A percentile compares a stretch with the other conserved stretches of the same genome.
Evolutionary conservation across 768 basidiomycete species (phyloP).

Genomic region (Auricularia sp.): DNA sequence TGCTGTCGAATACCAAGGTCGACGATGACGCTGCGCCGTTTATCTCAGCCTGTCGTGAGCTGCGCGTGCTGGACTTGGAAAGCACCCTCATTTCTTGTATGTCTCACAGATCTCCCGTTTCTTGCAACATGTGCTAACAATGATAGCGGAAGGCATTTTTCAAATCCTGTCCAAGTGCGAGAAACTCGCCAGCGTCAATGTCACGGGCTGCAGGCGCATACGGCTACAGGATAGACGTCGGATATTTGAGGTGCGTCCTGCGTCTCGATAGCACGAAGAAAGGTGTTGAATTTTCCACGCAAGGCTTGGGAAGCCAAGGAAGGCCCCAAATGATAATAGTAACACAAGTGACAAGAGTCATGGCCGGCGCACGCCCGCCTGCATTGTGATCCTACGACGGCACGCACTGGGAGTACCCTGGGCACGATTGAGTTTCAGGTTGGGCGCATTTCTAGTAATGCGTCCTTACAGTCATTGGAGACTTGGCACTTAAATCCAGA

Average conservation of each 20-base stretch:
- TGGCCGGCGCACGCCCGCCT: no score
- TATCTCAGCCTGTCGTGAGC: constrained; percentile 39
- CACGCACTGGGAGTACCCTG: constrained; percentile 39
- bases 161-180: constrained; percentile 47
- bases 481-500: constrained; percentile 24
- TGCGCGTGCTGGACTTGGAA: constrained; percentile 41
- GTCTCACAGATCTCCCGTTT: constrained; percentile 10
- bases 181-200: constrained; percentile 41
- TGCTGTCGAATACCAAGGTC: constrained; percentile 50
- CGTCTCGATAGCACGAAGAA: no score
- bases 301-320: no score
- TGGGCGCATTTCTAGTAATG: neutral
- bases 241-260: constrained; percentile 48
- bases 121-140: neutral
- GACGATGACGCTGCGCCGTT: constrained; percentile 46
- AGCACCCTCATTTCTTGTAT: constrained; percentile 52
- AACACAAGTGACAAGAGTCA: no score
- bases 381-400: constrained; percentile 11
- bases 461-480: constrained; percentile 31
- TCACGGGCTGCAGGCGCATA: constrained; percentile 60
- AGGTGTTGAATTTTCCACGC: no score
- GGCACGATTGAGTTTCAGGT: neutral
- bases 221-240: constrained; percentile 46
- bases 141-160: constrained; percentile 43
- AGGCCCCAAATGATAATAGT: no score